Conservation (phyloP, 306 rosid genomes). For the Quercus robur region DNA sequence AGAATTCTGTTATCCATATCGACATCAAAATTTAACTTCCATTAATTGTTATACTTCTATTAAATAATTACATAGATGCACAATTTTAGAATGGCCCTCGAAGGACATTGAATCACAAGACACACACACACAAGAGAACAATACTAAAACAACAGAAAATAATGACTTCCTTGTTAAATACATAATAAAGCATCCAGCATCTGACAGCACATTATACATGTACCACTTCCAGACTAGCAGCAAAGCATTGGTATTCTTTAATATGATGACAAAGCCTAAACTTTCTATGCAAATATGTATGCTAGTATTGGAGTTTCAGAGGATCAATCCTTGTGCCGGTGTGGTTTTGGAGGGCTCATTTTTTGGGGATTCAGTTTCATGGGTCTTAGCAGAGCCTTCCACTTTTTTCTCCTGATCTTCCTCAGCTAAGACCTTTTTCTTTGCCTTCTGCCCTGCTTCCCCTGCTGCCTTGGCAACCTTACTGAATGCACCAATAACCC, state of each 20-base stretch:
- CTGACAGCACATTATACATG: not conserved
- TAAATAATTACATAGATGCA: not conserved
- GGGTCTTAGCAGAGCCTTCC: constrained; percentile 2
- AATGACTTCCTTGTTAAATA: not conserved
- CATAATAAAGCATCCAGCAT: not conserved
- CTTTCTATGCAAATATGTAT: not conserved
- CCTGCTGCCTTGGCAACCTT: constrained; percentile 55
- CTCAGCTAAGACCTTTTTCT: constrained; percentile 44
- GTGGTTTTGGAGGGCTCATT: constrained; percentile 11
- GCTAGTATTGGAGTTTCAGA: not conserved
- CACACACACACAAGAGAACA: no score
- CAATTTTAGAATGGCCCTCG: not conserved
- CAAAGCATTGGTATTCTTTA: not conserved
- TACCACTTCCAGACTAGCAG: no score
- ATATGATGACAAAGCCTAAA: not conserved
- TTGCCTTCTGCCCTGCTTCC: constrained; percentile 52
- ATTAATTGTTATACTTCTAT: no score
- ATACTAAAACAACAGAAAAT: not conserved
- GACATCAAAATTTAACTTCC: not conserved
- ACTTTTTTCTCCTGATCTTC: constrained; percentile 23
- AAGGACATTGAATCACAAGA: not conserved
- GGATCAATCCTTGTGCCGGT: constrained; percentile 6
- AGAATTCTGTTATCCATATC: not conserved
- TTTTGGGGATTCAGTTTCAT: constrained; percentile 10
- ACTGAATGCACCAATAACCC: constrained; percentile 53